Evolutionary conservation across 805 yeast species (phyloP), one percentile per base, ranked within the genome.

Genomic region (Lipomyces yamadae): DNA sequence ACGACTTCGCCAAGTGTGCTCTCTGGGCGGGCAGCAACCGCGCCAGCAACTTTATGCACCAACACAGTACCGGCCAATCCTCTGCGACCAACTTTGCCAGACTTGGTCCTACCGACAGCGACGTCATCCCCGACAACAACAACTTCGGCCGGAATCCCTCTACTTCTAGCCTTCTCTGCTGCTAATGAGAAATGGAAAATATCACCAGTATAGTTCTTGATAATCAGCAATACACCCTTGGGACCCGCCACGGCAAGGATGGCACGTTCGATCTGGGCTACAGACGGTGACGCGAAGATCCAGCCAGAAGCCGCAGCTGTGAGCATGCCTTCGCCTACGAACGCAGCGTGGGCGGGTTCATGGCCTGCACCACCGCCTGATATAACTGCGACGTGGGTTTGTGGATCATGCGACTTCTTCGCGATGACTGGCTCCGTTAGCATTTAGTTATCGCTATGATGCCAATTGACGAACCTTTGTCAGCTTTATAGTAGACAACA

Each of bases 361-460:
- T 93, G 98, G 58, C 98, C 98, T 13, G 93, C 87, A 34, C 98
- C 98, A 64, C 98, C 98, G 67, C 98, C 97, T 42, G 97, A 87
- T 34, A 93, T 79, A 60, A 93, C 74, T 4, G 91, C 84, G 56
- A 92, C 89, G 24, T 62, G 78, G 68, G 29, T 73, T 50, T 69
- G 53, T 10, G 64, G 62, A 18, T 67, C 72, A 37, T 72, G 67
- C 24, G 82, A 80, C 6, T 69, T 65, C 35, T 60, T 65, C 8
- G 71, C 64, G 53, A 64, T 62, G 37, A 67, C 68, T 66, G 69
- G 55, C 57, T n/a, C 15, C 5, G 39, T 29, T 18, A 59, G 30
- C 35, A 24, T 11, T 34, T 42, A 50, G 32, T 58, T n/a, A n/a
- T 24, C 24, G 24, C 10, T 32, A 7, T 42, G 45, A 10, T 8